Percentiles rank a stretch among this genome's conserved stretches.
phyloP scores from a whole-genome alignment of 2,329 filamentous ascomycete genomes.

The Myriosclerotinia scirpicola region DNA sequence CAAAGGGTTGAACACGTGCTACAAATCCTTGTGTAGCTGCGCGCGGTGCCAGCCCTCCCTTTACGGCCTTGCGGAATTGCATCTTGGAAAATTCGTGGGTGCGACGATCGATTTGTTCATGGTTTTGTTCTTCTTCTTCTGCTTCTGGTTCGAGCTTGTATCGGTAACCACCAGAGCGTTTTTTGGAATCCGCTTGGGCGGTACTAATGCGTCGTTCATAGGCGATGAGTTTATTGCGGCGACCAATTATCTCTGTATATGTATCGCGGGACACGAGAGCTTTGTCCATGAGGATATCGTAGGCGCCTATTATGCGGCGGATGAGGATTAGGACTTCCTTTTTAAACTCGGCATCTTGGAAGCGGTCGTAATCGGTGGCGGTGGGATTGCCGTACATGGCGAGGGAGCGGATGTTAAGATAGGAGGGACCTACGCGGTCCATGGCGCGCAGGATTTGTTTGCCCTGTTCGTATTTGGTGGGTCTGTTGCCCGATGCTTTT shows the following conservation, averaged over 20 bases:
- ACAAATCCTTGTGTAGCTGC: conserved; percentile 13
- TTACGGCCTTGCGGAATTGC: conserved; percentile 1
- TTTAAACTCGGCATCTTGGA: background rate
- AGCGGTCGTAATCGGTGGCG: background rate
- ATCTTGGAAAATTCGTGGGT: conserved; percentile 22
- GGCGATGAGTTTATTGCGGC: conserved; percentile 42
- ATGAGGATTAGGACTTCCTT: conserved; percentile 31
- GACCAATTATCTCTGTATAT: conserved; percentile 34
- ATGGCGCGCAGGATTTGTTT: conserved; percentile 53
- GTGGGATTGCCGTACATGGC: conserved; percentile 31
- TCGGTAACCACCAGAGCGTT: background rate
- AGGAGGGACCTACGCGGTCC: conserved; percentile 43
- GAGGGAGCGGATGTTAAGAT: conserved; percentile 36
- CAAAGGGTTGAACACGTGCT: conserved; percentile 9
- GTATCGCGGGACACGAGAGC: conserved; percentile 34
- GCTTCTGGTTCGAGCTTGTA: conserved; percentile 6
- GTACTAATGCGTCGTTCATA: conserved; percentile 26
- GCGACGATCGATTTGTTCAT: conserved; percentile 29
- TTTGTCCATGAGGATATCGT: conserved; percentile 38
- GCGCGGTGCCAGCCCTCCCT: background rate
- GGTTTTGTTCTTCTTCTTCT: conserved; percentile 1
- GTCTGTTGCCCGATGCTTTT: conserved; percentile 44
- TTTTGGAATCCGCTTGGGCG: background rate
- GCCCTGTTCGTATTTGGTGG: conserved; percentile 38
- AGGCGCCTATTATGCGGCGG: conserved; percentile 40